Evolutionary conservation across 1,139 yeast genomes (phyloP), one percentile per base, ranked within the genome.

Genomic region (Yamadazyma mexicana): DNA sequence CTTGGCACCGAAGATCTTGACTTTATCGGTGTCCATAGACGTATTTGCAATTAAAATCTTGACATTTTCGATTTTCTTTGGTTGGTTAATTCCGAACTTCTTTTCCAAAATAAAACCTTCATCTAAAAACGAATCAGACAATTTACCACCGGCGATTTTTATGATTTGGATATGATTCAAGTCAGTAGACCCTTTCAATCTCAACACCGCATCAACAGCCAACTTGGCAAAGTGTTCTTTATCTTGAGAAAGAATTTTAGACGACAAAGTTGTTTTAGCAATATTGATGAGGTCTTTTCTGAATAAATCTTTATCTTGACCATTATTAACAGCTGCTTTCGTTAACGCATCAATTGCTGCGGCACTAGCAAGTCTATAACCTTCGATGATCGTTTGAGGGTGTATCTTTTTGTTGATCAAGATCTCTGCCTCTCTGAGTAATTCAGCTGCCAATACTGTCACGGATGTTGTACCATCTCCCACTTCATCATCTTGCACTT

Each of bases 391-490:
- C 3, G 97, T 92, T 65, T 92, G 98, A 25, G 99, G 98, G 64
- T 94, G 98, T 46, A 92, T 92, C 61, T 86, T 91, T 61, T 84
- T 87, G 50, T 89, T 96, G 42, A 92, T 85, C 50, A 92, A 77
- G 60, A 83, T 83, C 66, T 94, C 98, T 25, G 98, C 98, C 66
- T 94, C 98, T 59, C 96, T 81, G 51, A 92, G 75, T 46, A 92
- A 74, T 64, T 92, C 98, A 11, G 97, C 92, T 38, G 94, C 80
- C 43, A 92, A 71, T 11, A 92, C 97, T 0, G 98, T 89, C 25
- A 92, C 99, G n/a, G 96, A 87, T 1, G 99, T 92, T 34, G 99
- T 92, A 50, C 99, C 99, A 63, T 92, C 99, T 40, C 99, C 98
- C 55, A 92, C 95, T 62, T 92, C 98, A 61, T 92, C 97, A 59